Conservation (phyloP, 2,329 filamentous ascomycete genomes). For the Mycogone perniciosa region DNA sequence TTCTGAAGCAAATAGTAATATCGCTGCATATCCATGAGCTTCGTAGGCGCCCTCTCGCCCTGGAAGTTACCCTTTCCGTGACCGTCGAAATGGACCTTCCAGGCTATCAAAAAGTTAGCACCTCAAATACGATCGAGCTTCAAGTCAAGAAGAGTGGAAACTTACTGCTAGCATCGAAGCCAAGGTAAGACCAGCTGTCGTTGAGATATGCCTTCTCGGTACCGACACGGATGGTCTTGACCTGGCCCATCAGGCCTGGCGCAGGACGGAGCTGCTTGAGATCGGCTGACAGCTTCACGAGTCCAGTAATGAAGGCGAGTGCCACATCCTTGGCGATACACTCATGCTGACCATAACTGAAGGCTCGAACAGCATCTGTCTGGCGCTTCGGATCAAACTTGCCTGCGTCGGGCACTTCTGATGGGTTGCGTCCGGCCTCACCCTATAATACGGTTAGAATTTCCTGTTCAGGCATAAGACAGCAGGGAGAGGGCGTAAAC, state of each 20-base stretch:
- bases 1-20: slow-evolving; percentile 31
- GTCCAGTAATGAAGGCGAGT: slow-evolving; percentile 33
- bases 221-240: slow-evolving; percentile 38
- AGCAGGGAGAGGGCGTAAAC: slow-evolving; percentile 8
- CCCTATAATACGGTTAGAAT: slow-evolving; percentile 24
- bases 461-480: background rate
- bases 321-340: slow-evolving; percentile 38
- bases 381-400: slow-evolving; percentile 39
- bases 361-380: slow-evolving; percentile 34
- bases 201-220: slow-evolving; percentile 38
- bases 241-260: slow-evolving; percentile 37
- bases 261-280: slow-evolving; percentile 40
- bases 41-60: slow-evolving; percentile 24
- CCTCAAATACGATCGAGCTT: fast-evolving
- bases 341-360: slow-evolving; percentile 41
- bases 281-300: slow-evolving; percentile 37
- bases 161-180: slow-evolving; percentile 41
- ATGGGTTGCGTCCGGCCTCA: slow-evolving; percentile 31
- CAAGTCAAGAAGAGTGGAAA: background rate
- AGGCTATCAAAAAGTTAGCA: slow-evolving; percentile 22
- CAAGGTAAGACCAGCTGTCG: slow-evolving; percentile 42
- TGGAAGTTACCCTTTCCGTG: slow-evolving; percentile 29
- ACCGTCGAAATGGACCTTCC: slow-evolving; percentile 34
- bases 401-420: slow-evolving; percentile 30
- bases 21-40: slow-evolving; percentile 22